A percentile compares a stretch with the other conserved stretches of the same genome.
Conservation (phyloP, 345 rosid species). For the Citrus unshiu region DNA sequence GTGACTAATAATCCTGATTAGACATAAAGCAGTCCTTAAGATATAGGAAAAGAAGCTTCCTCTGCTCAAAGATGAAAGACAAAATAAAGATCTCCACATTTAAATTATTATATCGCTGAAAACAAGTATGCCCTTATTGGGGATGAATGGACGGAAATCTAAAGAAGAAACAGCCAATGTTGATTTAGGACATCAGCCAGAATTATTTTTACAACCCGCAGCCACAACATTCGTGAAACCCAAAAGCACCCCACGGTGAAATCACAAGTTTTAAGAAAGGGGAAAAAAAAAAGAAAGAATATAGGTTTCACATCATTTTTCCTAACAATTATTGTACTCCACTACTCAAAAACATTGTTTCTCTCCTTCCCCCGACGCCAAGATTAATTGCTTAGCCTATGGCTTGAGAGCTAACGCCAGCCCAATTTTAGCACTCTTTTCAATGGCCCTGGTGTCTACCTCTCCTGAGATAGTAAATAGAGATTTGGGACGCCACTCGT, state of each 20-base stretch:
- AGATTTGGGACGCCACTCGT: conserved; percentile 91
- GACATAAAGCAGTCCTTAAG: no score
- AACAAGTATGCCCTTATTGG: conserved; percentile 13
- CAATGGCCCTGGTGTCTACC: conserved; percentile 85
- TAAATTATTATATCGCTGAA: not conserved
- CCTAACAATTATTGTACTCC: conserved; percentile 32
- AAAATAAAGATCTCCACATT: not conserved
- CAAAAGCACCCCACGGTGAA: conserved; percentile 3
- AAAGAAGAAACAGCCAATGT: conserved; percentile 8
- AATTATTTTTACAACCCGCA: conserved; percentile 44
- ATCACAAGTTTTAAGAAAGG: not conserved
- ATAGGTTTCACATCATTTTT: conserved; percentile 7
- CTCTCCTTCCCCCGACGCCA: conserved; percentile 1
- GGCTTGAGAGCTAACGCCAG: conserved; percentile 88
- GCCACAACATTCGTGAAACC: conserved; percentile 26
- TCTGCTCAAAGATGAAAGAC: not conserved
- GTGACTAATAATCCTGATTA: no score
- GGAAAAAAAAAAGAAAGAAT: not conserved
- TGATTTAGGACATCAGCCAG: conserved; percentile 19
- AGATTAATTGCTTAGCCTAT: conserved; percentile 19
- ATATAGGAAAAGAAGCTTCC: not conserved
- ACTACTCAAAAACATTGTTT: conserved; percentile 9
- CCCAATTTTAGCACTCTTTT: conserved; percentile 91
- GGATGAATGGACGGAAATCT: not conserved
- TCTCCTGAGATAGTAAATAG: conserved; percentile 86